Percentiles rank a stretch among this genome's conserved stretches.
phyloP scores from a whole-genome alignment of 2,329 filamentous ascomycete genomes.

The Dactylellina drechsleri region DNA sequence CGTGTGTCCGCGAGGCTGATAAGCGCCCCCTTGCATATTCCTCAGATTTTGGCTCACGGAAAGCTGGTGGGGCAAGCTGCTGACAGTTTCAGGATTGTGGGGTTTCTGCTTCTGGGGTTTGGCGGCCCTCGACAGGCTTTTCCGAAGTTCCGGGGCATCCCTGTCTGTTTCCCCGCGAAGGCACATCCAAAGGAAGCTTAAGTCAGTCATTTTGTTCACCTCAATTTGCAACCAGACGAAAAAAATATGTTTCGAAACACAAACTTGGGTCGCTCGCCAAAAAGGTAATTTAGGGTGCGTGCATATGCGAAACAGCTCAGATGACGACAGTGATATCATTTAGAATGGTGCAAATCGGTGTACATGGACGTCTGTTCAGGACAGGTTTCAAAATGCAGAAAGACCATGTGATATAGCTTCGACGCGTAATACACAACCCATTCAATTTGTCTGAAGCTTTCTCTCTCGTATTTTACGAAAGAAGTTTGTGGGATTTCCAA shows the following conservation, averaged over 20 bases:
- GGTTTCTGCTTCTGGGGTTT: constrained; percentile 34
- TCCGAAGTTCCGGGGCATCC: constrained; percentile 48
- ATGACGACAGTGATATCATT: constrained; percentile 12
- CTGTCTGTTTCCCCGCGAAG: constrained; percentile 8
- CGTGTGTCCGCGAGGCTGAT: constrained; percentile 30
- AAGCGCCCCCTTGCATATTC: constrained; percentile 22
- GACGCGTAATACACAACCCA: constrained; percentile 40
- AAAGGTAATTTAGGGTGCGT: background rate
- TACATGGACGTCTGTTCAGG: background rate
- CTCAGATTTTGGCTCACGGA: background rate
- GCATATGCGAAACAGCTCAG: constrained; percentile 8
- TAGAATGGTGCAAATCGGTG: background rate
- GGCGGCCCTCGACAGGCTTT: constrained; percentile 32
- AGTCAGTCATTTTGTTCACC: background rate
- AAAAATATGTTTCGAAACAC: background rate
- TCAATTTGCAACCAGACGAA: background rate
- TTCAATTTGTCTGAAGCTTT: constrained; percentile 1
- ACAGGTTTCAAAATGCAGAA: background rate
- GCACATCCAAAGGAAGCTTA: background rate
- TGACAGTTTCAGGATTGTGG: constrained; percentile 30
- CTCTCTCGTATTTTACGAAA: background rate
- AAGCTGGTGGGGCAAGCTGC: background rate
- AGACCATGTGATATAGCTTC: constrained; percentile 38
- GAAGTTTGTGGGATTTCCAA: constrained; percentile 29
- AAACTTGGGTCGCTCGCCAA: constrained; percentile 6